Base-by-base conservation (phyloP, 768 basidiomycete genomes). In the Leucosporidium creatinivorum region DNA sequence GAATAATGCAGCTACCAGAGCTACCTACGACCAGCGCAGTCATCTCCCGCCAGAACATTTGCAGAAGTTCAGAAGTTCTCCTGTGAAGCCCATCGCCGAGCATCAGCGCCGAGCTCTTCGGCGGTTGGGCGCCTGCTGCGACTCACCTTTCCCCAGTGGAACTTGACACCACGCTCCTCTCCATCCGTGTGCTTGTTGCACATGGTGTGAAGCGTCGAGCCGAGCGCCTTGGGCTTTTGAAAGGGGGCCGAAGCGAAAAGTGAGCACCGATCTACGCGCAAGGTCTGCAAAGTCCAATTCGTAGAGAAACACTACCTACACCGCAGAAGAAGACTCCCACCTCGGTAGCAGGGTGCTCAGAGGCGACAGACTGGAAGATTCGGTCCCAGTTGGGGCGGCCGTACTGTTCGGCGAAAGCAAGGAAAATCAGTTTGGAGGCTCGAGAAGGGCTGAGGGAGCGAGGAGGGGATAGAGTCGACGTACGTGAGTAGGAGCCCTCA, bases 401-500 rank as follows among this genome's bases (percentile, higher is more conserved):
- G 50, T 68, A 74, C 69, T 62, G 73, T 63, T 4, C 18, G 31
- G 31, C n/a, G n/a, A 57, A 25, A 36, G 28, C 89, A 19, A 87
- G 85, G 54, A 83, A 82, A 70, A 87, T 86, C 88, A 56, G 23
- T 12, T 36, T 5, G 17, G 8, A 19, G 17, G 18, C 30, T 48
- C 33, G 33, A 13, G 33, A 36, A 31, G 25, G 39, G 39, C 33
- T 36, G 12, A 36, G 12, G 33, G 33, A 36, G 33, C 5, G 33
- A 44, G 28, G 2, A n/a, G 19, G 21, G 3, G 21, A 19, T 5
- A 25, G 25, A 30, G 33, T 33, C 33, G 10, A 52, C 93, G 90
- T 75, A 88, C 93, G 79, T 94, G 92, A 15, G 93, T 97, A 0
- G 93, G 93, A 0, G 93, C 87, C 26, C 91, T 84, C 17, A 96